Base-by-base conservation (phyloP, 1,284 basidiomycete species). In the Sporisorium sorghi region DNA sequence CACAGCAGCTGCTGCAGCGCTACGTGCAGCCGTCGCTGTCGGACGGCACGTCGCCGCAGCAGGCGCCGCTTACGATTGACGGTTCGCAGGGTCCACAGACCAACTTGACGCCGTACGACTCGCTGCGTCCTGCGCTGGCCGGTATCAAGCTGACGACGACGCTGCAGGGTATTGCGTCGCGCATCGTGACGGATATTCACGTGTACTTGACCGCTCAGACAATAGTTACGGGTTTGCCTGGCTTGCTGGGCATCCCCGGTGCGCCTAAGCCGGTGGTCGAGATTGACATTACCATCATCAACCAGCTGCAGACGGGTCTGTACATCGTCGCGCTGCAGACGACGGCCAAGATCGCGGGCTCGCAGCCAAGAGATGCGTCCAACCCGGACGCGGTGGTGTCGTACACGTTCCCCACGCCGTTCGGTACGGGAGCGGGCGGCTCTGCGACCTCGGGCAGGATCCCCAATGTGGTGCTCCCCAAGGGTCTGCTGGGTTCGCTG, bases 51-150 rank as follows among this genome's bases (percentile, higher is more conserved):
- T 56, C 65, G 43, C 37, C 28, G 5, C 62, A 69, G 48, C 19
- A 40, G 30, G 58, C 70, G 8, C 30, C 40, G 8, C 72, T 74
- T 30, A 28, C 28, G 55, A 74, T 74, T 32, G 66, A 70, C 53
- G 72, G 72, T n/a, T 48, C 61, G 51, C 58, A 47, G 40, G 55
- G 66, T 33, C 62, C 62, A 33, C 66, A 66, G 59, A 59, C 62
- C 52, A 74, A 74, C 87, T 14, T 90, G 67, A 88, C 90, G 11
- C 90, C 90, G 1, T 91, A 90, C 80, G 86, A 81, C 7, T 90
- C 90, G 2, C 83, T 93, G 42, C 83, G 86, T 50, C 87, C 87
- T 5, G 90, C 88, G 1, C 85, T 92, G 9, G 86, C 88, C 23
- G 88, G 88, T 35, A 84, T 91, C 30, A 85, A 85, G n/a, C 84